Conservation (phyloP, 768 basidiomycete genomes). For the Boletus patriciae region DNA sequence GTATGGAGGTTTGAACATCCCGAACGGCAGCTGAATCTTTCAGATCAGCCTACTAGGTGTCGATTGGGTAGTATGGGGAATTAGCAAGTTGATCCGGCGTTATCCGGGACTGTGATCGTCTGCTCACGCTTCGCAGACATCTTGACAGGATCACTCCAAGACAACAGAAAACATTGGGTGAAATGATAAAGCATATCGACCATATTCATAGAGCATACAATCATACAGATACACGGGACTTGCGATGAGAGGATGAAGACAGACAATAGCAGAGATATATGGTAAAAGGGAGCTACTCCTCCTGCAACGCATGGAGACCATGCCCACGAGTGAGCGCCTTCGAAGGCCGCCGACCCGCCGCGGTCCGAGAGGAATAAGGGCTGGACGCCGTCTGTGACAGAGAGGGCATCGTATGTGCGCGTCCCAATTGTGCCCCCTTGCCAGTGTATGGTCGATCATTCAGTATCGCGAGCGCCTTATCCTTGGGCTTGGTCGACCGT, state of each 20-base stretch:
- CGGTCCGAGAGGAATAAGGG: neutral
- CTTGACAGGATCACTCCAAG: neutral
- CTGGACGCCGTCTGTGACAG: neutral
- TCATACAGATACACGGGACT: neutral
- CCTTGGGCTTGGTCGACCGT: neutral
- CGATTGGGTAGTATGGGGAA: no score
- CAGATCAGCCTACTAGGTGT: neutral
- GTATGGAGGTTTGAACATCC: conserved; percentile 53
- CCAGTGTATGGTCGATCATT: neutral
- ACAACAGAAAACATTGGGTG: neutral
- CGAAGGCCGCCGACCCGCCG: neutral
- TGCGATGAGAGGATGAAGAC: neutral
- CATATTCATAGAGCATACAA: conserved; percentile 5
- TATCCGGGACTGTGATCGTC: no score
- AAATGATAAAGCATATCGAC: neutral
- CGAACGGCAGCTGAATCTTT: neutral
- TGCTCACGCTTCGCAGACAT: neutral
- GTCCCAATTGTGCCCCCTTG: conserved; percentile 9
- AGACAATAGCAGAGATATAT: neutral
- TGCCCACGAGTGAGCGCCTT: neutral
- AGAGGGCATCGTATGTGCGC: conserved; percentile 18
- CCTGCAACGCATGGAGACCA: conserved; percentile 7
- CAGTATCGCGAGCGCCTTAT: conserved; percentile 3
- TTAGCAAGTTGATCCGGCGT: no score
- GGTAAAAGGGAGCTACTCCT: neutral